Percentiles rank a stretch among this genome's conserved stretches.
These are phyloP conservation scores for Colletotrichum chlorophyti DNA, from an alignment of 2,329 filamentous ascomycete species.

Conservation along the genomic window DNA sequence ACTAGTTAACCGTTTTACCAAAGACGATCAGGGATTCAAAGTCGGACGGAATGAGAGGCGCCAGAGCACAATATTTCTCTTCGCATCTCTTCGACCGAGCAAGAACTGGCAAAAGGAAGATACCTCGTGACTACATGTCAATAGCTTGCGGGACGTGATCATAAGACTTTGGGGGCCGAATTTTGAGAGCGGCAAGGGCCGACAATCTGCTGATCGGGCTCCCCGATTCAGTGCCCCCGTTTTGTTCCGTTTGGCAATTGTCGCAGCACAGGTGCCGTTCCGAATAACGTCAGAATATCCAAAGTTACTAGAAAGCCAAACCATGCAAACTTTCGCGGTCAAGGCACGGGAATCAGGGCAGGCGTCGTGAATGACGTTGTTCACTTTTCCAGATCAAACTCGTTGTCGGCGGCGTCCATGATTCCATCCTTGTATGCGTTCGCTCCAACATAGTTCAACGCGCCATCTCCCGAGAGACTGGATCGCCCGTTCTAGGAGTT, in stretches of 20 bases:
- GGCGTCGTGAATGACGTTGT: background rate
- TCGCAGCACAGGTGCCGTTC: background rate
- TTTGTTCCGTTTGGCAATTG: too few species aligned
- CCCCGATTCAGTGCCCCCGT: background rate
- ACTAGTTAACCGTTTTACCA: too few species aligned
- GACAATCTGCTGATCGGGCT: conserved; percentile 9
- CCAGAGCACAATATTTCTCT: too few species aligned
- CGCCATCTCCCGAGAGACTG: conserved; percentile 5
- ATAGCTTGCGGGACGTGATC: too few species aligned
- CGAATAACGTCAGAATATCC: background rate
- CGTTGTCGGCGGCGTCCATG: conserved; percentile 9
- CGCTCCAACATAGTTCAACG: background rate
- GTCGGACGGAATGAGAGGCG: too few species aligned
- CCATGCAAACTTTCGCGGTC: too few species aligned
- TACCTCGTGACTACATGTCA: too few species aligned
- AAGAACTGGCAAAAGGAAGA: too few species aligned
- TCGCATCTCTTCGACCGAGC: background rate
- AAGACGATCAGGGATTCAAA: too few species aligned
- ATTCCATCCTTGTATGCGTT: background rate
- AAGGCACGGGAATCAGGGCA: too few species aligned
- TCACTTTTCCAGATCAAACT: background rate
- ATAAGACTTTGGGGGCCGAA: accelerated
- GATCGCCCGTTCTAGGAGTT: background rate
- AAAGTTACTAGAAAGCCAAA: too few species aligned
- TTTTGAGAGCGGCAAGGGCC: background rate